Evolutionary conservation across 371 early-diverging fungal genomes (phyloP), one percentile per base, ranked within the genome.

Genomic region (Mortierella sp.): DNA sequence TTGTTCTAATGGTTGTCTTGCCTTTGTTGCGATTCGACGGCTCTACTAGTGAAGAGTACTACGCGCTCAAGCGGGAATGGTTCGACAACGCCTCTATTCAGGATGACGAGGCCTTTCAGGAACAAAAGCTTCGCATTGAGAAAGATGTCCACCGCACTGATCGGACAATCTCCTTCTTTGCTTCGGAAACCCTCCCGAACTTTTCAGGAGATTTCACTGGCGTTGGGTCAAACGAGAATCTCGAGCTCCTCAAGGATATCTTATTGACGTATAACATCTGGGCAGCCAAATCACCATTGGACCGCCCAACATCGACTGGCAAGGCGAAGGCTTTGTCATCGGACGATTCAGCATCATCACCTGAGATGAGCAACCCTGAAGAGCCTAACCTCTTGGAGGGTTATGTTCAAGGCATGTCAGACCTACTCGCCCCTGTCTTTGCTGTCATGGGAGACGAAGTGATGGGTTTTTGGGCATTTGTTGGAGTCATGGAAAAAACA

Each of bases 371-470:
- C 24, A 14, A 43, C 5, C 44, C 70, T 21, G 40, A 46, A 26
- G 81, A 78, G 69, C 54, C 76, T n/a, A 80, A 78, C 70, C 48
- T 76, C 37, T 37, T 82, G 51, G 78, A 89, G 76, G 98, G 97
- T 5, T 99, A 98, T 83, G 98, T 98, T 0, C 99, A 98, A 88
- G 99, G 99, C 54, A 98, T 98, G 99, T 96, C 95, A 26, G 99
- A 98, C 83, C 87, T 98, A 13, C 88, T 96, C 40, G 94, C 98
- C 10, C 98, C 98, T 1, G 83, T 98, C 13, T 94, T 96, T 90
- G 95, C 93, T 1, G 95, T 95, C 0, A 95, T 97, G 93, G 92
- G 93, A 48, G 94, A 97, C 78, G 98, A 98, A 87, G 95, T 94
- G 14, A 93, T 95, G 79, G 92, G 97, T 0, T 98, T 98, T 80